Base-by-base conservation (phyloP, 2,329 filamentous ascomycete genomes). In the Plectosphaerella plurivora region DNA sequence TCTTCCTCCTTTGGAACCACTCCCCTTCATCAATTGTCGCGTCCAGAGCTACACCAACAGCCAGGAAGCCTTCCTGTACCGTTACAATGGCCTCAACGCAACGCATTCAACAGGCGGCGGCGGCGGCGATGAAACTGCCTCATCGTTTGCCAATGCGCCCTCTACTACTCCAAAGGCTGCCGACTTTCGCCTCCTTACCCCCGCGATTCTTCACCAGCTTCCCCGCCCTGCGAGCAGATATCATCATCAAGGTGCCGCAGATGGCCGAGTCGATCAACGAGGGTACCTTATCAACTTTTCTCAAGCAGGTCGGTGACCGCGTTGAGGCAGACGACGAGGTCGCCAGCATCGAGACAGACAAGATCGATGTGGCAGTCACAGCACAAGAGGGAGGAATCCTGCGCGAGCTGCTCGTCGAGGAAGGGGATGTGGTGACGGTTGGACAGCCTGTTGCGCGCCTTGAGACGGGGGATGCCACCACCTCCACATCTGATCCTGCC, bases 241-340 rank as follows among this genome's bases (percentile, higher is more conserved):
- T 57, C 16, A 55, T 50, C 51, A 51, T 66, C 55, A 56, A 55
- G 41, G 64, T 66, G 22, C 64, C 64, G 16, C 61, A 52, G 16
- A 67, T 67, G 65, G 64, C 65, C 28, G 65, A 67, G 59, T 67
- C 65, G 18, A 65, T 67, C 24, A 66, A 50, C 49, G 65, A 67
- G 25, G 65, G 65, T 47, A 67, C 65, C 18, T 24, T 67, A 1
- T 44, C 58, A 1, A 58, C 58, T 35, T 44, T 67, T 22, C 46
- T 54, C 24, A 67, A 66, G 55, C 61, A 65, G 54, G 50, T 67
- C 3, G 65, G 65, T 44, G 64, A 67, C 33, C 53, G 51, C 22
- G 56, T 67, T 16, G 64, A 67, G 41, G 58, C 57, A 25, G 65
- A 67, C 44, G 65, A 67, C 45, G 65, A 67, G 47, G 55, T 67